Conservation (phyloP, 2,329 filamentous ascomycete genomes). For the Nothomitra cinnamomea region DNA sequence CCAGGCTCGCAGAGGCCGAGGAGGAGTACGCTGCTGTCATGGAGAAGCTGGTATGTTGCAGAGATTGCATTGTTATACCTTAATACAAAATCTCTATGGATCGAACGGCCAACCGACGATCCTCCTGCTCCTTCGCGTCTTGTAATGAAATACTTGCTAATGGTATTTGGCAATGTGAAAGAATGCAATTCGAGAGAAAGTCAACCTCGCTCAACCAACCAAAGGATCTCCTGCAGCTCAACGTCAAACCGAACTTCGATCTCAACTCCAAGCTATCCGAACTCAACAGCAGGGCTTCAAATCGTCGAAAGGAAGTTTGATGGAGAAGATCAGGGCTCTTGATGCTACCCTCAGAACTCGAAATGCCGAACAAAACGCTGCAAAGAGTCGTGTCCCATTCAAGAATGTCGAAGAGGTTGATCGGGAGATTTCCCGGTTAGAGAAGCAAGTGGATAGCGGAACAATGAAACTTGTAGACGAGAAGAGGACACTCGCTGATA, state of each 20-base stretch:
- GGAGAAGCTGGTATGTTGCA: conserved; percentile 43
- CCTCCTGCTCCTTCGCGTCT: neutral
- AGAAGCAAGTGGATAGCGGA: conserved; percentile 73
- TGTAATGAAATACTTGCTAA: neutral
- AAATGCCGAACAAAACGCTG: conserved; percentile 72
- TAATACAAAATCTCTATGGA: neutral
- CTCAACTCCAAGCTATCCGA: conserved; percentile 68
- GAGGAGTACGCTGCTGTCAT: conserved; percentile 70
- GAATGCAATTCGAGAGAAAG: conserved; percentile 77
- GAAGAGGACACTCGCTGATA: conserved; percentile 78
- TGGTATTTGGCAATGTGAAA: conserved; percentile 21
- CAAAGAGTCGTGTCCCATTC: conserved; percentile 64
- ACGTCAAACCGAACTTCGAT: conserved; percentile 70
- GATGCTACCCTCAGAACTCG: conserved; percentile 78
- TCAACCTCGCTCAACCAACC: conserved; percentile 68
- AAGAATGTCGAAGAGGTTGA: conserved; percentile 83
- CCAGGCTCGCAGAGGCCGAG: conserved; percentile 60
- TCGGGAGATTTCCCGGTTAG: conserved; percentile 59
- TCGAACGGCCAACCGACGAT: neutral
- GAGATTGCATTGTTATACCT: neutral
- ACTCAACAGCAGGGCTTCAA: conserved; percentile 80
- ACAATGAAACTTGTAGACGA: conserved; percentile 94
- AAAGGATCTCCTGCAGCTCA: conserved; percentile 66
- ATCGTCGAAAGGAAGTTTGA: conserved; percentile 55
- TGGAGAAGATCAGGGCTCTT: conserved; percentile 83